These are phyloP conservation scores for Parsonsia alboflavescens DNA, from an alignment of 257 asterid genomes.

Conservation along the genomic window DNA sequence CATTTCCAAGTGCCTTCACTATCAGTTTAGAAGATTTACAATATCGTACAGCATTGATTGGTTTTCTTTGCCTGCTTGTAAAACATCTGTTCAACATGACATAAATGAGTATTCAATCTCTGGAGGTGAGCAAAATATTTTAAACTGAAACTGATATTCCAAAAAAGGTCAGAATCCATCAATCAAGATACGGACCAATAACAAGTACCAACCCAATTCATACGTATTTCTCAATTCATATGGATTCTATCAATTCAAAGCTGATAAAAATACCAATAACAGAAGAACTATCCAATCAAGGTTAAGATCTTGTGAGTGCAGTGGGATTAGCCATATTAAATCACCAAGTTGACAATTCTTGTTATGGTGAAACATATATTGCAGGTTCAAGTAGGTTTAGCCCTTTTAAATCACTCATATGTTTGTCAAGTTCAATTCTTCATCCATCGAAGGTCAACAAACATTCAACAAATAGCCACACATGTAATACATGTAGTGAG, in stretches of 20 bases:
- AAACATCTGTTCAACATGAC: conserved; percentile 54
- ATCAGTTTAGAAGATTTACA: conserved; percentile 36
- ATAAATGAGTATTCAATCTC: not conserved
- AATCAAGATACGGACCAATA: not conserved
- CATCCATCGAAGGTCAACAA: too few species aligned
- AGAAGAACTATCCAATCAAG: not conserved
- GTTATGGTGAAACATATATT: not conserved
- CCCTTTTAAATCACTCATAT: too few species aligned
- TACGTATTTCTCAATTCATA: not conserved
- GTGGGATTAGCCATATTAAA: not conserved
- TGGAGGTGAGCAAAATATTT: conserved; percentile 1
- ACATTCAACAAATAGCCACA: too few species aligned
- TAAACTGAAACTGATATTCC: not conserved
- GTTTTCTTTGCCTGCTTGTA: conserved; percentile 96
- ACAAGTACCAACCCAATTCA: not conserved
- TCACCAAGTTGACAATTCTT: not conserved
- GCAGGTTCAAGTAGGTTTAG: too few species aligned
- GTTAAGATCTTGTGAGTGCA: not conserved
- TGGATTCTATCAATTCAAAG: not conserved
- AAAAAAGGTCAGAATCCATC: not conserved
- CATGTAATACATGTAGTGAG: too few species aligned
- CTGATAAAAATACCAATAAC: not conserved
- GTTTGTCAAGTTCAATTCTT: too few species aligned
- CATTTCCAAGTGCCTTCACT: conserved; percentile 8
- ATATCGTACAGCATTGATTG: conserved; percentile 68